These are phyloP conservation scores for Colletotrichum limetticola DNA, from an alignment of 2,329 filamentous ascomycete genomes.

Conservation along the genomic window DNA sequence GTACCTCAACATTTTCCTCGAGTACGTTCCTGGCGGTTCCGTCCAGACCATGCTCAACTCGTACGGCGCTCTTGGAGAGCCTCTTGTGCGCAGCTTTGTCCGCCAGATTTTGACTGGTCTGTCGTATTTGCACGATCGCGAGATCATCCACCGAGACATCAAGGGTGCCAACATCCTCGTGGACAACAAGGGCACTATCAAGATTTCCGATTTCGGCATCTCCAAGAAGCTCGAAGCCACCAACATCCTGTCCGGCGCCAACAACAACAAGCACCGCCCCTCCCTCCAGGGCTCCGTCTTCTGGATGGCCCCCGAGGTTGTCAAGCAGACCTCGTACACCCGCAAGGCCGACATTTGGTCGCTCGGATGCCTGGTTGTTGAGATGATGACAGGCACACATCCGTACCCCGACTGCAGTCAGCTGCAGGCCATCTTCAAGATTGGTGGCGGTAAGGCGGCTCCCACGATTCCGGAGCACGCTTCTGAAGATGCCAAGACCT, in stretches of 20 bases:
- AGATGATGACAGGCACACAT: conserved; percentile 98
- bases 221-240: conserved; percentile 96
- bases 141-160: conserved; percentile 99
- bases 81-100: conserved; percentile 94
- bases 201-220: conserved; percentile 99
- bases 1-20: conserved; percentile 98
- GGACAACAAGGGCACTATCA: conserved; percentile 98
- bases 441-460: conserved; percentile 81
- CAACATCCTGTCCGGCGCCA: conserved; percentile 78
- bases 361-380: conserved; percentile 93
- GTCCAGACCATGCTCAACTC: conserved; percentile 99
- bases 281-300: conserved; percentile 98
- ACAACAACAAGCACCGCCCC: conserved; percentile 74
- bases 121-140: conserved; percentile 90
- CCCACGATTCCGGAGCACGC: conserved; percentile 90
- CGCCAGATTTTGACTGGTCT: conserved; percentile 93
- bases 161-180: conserved; percentile 99
- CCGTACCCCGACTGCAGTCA: conserved; percentile 98
- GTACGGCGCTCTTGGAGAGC: conserved; percentile 93
- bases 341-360: conserved; percentile 99
- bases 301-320: conserved; percentile 99
- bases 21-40: conserved; percentile 97
- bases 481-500: conserved; percentile 84
- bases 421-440: conserved; percentile 98
- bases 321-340: conserved; percentile 97